phyloP scores from a whole-genome alignment of 2,329 filamentous ascomycete species.

The Rhynchosporium agropyri region DNA sequence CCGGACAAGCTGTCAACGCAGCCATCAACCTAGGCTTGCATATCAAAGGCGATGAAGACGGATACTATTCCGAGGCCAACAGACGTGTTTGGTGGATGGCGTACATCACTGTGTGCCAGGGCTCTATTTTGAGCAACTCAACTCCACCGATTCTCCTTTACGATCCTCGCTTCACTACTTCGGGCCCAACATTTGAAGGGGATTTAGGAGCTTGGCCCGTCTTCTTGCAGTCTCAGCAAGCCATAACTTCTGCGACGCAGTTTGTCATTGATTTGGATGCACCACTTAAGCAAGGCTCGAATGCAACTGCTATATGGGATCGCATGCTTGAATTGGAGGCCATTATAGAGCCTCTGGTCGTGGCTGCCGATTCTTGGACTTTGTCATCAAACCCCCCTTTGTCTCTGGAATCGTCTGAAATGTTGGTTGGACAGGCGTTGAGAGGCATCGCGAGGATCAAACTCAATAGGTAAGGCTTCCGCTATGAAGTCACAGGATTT shows the following conservation, averaged over 20 bases:
- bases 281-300: slow-evolving; percentile 44
- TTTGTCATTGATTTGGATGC: slow-evolving; percentile 53
- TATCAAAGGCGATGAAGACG: slow-evolving; percentile 44
- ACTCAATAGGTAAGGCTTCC: slow-evolving; percentile 48
- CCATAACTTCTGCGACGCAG: slow-evolving; percentile 51
- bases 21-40: slow-evolving; percentile 52
- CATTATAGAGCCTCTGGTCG: slow-evolving; percentile 33
- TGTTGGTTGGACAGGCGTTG: slow-evolving; percentile 48
- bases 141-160: slow-evolving; percentile 49
- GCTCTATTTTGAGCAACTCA: slow-evolving; percentile 54
- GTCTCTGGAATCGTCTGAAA: slow-evolving; percentile 42
- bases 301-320: slow-evolving; percentile 47
- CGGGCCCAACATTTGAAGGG: slow-evolving; percentile 46
- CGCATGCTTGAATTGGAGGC: slow-evolving; percentile 36
- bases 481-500: neutral
- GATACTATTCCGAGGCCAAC: slow-evolving; percentile 49
- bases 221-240: slow-evolving; percentile 52
- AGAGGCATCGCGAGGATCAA: slow-evolving; percentile 54
- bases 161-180: slow-evolving; percentile 50
- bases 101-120: slow-evolving; percentile 55
- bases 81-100: slow-evolving; percentile 58
- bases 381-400: slow-evolving; percentile 44
- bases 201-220: slow-evolving; percentile 48
- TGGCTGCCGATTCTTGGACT: slow-evolving; percentile 34
- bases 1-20: slow-evolving; percentile 51